Evolutionary conservation across 2,329 filamentous ascomycete species (phyloP).

Genomic region (Fonsecaea pugnacius): DNA sequence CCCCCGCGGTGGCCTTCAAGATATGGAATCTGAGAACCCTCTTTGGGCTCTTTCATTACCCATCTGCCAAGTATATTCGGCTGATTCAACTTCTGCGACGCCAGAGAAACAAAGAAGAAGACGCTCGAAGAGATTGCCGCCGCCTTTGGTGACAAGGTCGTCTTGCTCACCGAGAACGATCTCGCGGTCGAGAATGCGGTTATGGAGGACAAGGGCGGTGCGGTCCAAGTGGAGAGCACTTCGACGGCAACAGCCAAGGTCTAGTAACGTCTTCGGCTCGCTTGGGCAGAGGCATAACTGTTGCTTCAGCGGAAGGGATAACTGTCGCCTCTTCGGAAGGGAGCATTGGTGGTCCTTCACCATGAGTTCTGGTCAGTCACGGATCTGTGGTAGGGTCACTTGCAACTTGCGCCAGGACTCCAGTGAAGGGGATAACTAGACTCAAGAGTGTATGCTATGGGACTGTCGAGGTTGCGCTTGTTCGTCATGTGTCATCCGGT

Average conservation of each 20-base stretch:
- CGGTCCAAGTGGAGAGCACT: conserved; percentile 28
- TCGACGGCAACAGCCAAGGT: not conserved
- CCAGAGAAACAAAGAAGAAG: conserved; percentile 53
- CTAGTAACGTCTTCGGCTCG: not conserved
- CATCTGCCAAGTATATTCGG: not conserved
- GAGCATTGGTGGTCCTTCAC: too few relatives aligned
- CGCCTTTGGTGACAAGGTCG: conserved; percentile 54
- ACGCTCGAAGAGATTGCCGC: conserved; percentile 57
- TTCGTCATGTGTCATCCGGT: too few relatives aligned
- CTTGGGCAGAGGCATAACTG: not conserved
- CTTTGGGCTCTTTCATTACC: not conserved
- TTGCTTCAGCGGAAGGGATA: not conserved
- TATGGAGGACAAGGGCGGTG: conserved; percentile 32
- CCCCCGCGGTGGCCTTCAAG: not conserved
- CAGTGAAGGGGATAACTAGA: too few relatives aligned
- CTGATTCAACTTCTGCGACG: not conserved
- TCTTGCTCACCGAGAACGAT: conserved; percentile 39
- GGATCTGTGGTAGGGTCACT: too few relatives aligned
- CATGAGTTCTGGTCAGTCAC: too few relatives aligned
- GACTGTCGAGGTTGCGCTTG: too few relatives aligned
- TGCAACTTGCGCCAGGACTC: too few relatives aligned
- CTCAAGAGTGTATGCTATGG: too few relatives aligned
- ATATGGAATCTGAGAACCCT: not conserved
- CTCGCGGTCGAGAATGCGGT: conserved; percentile 36
- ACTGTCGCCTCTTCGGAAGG: too few relatives aligned